These are phyloP conservation scores for Sphagnum fallax DNA, from an alignment of 228 moss, liverwort and hornwort genomes.

Conservation along the genomic window DNA sequence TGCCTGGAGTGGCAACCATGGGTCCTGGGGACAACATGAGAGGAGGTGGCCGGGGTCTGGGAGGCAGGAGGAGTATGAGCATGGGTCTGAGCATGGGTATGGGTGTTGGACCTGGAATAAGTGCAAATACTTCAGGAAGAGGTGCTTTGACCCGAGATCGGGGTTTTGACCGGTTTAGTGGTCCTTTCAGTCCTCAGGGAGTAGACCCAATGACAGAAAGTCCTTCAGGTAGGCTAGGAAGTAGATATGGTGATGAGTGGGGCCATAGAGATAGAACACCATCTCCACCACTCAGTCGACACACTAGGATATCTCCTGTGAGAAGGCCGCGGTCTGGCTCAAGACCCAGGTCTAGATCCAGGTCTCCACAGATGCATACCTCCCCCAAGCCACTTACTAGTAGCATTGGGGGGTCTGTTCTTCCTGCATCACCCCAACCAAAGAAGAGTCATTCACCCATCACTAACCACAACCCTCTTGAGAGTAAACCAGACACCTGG, in stretches of 20 bases:
- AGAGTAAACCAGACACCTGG: conserved; percentile 23
- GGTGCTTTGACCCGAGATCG: conserved; percentile 53
- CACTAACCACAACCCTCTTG: conserved; percentile 7
- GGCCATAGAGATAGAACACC: conserved; percentile 32
- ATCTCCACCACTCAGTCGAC: conserved; percentile 34
- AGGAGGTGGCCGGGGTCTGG: conserved; percentile 45
- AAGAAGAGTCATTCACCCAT: conserved; percentile 42
- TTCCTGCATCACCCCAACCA: conserved; percentile 20
- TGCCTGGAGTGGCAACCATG: conserved; percentile 52
- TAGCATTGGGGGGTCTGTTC: conserved; percentile 28
- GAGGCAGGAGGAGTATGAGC: conserved; percentile 53
- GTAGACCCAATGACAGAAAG: conserved; percentile 38
- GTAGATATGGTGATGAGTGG: conserved; percentile 56
- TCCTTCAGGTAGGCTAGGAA: conserved; percentile 46
- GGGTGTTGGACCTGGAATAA: conserved; percentile 51
- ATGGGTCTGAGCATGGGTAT: conserved; percentile 52
- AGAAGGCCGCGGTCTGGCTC: conserved; percentile 52
- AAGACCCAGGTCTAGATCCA: conserved; percentile 39
- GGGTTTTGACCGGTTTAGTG: conserved; percentile 56
- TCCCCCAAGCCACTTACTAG: conserved; percentile 48
- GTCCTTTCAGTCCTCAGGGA: conserved; percentile 41
- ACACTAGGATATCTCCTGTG: conserved; percentile 32
- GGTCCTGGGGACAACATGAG: conserved; percentile 55
- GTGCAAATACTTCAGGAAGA: conserved; percentile 37
- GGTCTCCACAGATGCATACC: conserved; percentile 48